Evolutionary conservation across 805 yeast genomes (phyloP), one percentile per base, ranked within the genome.

Genomic region (Yarrowia keelungensis): DNA sequence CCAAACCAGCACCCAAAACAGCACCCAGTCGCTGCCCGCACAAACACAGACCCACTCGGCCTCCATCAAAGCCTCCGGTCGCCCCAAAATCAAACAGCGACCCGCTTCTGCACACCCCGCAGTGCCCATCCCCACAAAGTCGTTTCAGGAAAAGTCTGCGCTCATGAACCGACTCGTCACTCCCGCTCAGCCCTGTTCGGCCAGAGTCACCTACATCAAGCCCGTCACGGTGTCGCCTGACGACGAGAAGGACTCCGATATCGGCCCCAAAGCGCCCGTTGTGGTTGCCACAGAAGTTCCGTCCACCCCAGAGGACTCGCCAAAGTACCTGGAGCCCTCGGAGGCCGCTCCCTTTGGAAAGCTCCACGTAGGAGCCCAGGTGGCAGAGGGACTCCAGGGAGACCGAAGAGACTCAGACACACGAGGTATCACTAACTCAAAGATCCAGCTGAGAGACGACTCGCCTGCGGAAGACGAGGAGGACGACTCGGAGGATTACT

Each of bases 401-500:
- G 32, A 59, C 42, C 50, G 65, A 45, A 15, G 51, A 42, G 65
- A 59, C 50, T 59, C 65, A 5, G 65, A 59, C 22, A 43, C 14
- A 1, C 41, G 51, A 15, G 19, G 16, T 32, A 32, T 59, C 14
- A 35, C 12, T n/a, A 59, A 59, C 51, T 59, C 65, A 35, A 59
- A 59, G 16, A 59, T 59, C 35, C 65, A 59, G 35, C 65, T 59
- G 22, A 41, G 51, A 43, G 65, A 59, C 35, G 65, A 59, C 51
- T 59, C 65, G 42, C 50, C 65, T 0, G 65, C 65, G 3, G 65
- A 59, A 19, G 65, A 59, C 41, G 65, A 59, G 19, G 65, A 59
- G 7, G 65, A 59, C 42, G 65, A 59, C 65, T 59, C 65, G 14
- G 65, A 59, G 16, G 65, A 59, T 42, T 59, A 59, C 56, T 62